These are phyloP conservation scores for Aureoboletus auriporus DNA, from an alignment of 768 basidiomycete species.

Conservation along the genomic window DNA sequence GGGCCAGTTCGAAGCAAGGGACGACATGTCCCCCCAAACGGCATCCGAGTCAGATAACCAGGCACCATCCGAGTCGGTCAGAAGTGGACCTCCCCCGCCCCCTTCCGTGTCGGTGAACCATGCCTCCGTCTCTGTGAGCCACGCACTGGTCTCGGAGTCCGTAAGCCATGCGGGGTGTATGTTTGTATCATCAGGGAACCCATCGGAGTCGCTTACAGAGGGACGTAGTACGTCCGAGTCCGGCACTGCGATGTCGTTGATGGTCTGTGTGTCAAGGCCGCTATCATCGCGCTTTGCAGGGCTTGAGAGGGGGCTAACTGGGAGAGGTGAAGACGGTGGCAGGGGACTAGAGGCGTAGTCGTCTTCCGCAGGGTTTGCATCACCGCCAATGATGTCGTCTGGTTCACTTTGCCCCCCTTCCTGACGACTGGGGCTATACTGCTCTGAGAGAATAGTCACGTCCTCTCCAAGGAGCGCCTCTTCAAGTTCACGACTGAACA, in stretches of 20 bases:
- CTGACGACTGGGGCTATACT: background rate
- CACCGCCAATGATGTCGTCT: slow-evolving; percentile 15
- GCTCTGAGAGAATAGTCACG: slow-evolving; percentile 34
- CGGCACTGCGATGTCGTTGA: slow-evolving; percentile 3
- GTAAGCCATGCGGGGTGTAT: slow-evolving; percentile 7
- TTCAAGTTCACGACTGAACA: slow-evolving; percentile 34
- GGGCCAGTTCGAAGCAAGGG: slow-evolving; percentile 20
- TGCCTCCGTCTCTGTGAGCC: slow-evolving; percentile 26
- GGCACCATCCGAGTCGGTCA: slow-evolving; percentile 35
- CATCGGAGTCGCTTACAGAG: slow-evolving; percentile 5
- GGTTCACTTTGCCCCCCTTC: background rate
- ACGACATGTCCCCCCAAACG: slow-evolving; percentile 19
- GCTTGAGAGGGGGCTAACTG: slow-evolving; percentile 45
- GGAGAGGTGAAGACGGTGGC: slow-evolving; percentile 61
- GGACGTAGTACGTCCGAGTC: slow-evolving; percentile 14
- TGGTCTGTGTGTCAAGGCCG: background rate
- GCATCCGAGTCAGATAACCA: slow-evolving; percentile 33
- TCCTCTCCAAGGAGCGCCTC: slow-evolving; percentile 40
- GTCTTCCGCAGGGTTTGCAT: slow-evolving; percentile 22
- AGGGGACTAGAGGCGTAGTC: slow-evolving; percentile 42
- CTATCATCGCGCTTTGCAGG: slow-evolving; percentile 7
- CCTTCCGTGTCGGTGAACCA: slow-evolving; percentile 27
- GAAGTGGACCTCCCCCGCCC: slow-evolving; percentile 44
- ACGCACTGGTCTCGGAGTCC: slow-evolving; percentile 16
- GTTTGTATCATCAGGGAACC: slow-evolving; percentile 12